phyloP scores from a whole-genome alignment of 2,329 filamentous ascomycete genomes.

The Neoarthrinium moseri region DNA sequence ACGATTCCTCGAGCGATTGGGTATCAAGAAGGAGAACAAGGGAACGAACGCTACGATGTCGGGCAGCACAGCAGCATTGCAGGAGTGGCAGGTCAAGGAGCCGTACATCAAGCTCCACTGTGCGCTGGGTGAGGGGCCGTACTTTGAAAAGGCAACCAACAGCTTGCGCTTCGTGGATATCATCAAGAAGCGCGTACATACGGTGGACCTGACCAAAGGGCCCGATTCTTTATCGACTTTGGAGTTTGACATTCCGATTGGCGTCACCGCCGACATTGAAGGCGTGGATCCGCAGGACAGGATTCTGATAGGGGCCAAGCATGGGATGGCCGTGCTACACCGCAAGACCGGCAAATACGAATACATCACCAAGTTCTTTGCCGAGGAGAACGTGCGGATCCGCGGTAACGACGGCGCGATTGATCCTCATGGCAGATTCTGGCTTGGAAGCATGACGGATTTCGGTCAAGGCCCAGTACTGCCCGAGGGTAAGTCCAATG shows the following conservation, averaged over 20 bases:
- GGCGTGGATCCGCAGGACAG: constrained; percentile 59
- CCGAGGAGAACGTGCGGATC: constrained; percentile 49
- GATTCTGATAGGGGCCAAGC: constrained; percentile 77
- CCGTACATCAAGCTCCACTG: constrained; percentile 64
- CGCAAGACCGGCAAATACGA: constrained; percentile 54
- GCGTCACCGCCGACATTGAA: constrained; percentile 77
- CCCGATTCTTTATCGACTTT: constrained; percentile 62
- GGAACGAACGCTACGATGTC: constrained; percentile 27
- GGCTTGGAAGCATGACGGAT: constrained; percentile 86
- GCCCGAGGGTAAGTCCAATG: constrained; percentile 49
- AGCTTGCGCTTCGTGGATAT: constrained; percentile 81
- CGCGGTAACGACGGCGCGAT: constrained; percentile 80
- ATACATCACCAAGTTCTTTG: constrained; percentile 48
- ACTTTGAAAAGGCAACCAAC: constrained; percentile 65
- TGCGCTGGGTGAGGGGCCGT: constrained; percentile 71
- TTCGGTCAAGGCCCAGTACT: constrained; percentile 56
- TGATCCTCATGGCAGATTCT: constrained; percentile 79
- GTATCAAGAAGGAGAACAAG: constrained; percentile 8
- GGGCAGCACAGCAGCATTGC: constrained; percentile 25
- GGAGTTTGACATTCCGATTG: constrained; percentile 53
- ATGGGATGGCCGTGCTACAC: constrained; percentile 77
- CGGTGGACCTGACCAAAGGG: constrained; percentile 63
- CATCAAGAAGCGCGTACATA: constrained; percentile 71
- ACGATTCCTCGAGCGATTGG: not conserved
- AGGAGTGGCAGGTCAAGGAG: constrained; percentile 50